Base-by-base conservation (phyloP, 2,329 filamentous ascomycete species). In the Aspergillus sp. region DNA sequence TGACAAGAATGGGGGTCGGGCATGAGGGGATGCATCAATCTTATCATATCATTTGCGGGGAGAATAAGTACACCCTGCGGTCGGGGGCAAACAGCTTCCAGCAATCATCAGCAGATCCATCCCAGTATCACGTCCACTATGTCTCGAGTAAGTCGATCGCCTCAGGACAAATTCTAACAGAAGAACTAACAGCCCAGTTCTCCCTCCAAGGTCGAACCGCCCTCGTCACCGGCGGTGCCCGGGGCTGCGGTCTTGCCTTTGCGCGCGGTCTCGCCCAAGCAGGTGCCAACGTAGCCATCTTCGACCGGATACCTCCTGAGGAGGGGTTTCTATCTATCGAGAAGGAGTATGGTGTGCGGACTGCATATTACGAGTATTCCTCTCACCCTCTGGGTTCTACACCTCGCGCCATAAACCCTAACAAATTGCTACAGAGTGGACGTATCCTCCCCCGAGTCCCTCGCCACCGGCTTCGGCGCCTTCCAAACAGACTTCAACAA, bases 151-250 rank as follows among this genome's bases (percentile, higher is more conserved):
- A 32, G 60, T 52, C 21, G 4, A 27, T 21, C 8, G 5, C n/a
- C n/a, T n/a, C 2, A 4, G 15, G 11, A n/a, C 36, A 8, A 3
- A 8, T 5, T 11, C 0, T 15, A 2, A 5, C 19, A 11, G 27
- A 19, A 60, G 65, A 51, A 67, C 32, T 36, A 23, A 2, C n/a
- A 10, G 11, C 11, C 1, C 42, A 82, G 80, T 83, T 84, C 62
- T 82, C 80, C 0, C 70, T 84, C 4, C 75, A 79, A 61, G 81
- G 80, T 17, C 79, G 81, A 27, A 81, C 76, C 3, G 79, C 77
- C 21, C 62, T 82, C 30, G 73, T 82, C 5, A 82, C 81, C 1
- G 80, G 81, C 19, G 81, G 78, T n/a, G 77, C 78, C 8, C 70
- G 77, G 53, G 81, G 80, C 5, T 78, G 78, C 53, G 81, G 81